Conservation (phyloP, 169 alveolate species). For the Plasmodium relictum region DNA sequence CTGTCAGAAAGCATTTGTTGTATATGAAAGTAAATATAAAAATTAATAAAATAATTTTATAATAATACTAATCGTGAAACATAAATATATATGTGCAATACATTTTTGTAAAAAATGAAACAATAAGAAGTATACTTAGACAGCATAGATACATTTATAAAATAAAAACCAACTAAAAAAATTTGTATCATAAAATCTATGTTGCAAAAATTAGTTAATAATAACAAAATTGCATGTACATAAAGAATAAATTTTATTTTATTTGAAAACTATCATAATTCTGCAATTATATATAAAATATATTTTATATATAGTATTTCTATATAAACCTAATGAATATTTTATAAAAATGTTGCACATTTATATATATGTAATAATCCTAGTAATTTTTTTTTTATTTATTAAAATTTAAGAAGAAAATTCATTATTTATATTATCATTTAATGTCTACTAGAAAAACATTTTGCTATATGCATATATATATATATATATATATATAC, state of each 20-base stretch:
- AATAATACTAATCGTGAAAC: not conserved
- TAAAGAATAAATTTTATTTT: not conserved
- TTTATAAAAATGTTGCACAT: not conserved
- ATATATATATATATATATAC: not conserved
- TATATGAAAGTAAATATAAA: slow-evolving; percentile 63
- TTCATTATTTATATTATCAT: too few species aligned
- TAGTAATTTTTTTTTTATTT: not conserved
- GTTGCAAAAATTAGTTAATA: not conserved
- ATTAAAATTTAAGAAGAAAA: not conserved
- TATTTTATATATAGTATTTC: not conserved
- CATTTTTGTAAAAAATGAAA: not conserved
- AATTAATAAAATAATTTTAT: slow-evolving; percentile 18
- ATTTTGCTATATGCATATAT: not conserved
- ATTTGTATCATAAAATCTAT: not conserved
- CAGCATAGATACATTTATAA: not conserved
- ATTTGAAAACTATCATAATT: not conserved
- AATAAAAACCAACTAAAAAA: too few species aligned
- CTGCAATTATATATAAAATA: not conserved
- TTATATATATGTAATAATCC: not conserved
- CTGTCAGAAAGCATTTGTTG: slow-evolving; percentile 56
- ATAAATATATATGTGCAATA: not conserved
- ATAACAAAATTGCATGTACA: slow-evolving; percentile 9
- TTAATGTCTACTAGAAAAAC: too few species aligned
- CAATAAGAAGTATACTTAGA: not conserved
- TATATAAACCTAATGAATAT: not conserved